phyloP scores from a whole-genome alignment of 352 stramenopile species.

The Globisporangium carolinianum region DNA sequence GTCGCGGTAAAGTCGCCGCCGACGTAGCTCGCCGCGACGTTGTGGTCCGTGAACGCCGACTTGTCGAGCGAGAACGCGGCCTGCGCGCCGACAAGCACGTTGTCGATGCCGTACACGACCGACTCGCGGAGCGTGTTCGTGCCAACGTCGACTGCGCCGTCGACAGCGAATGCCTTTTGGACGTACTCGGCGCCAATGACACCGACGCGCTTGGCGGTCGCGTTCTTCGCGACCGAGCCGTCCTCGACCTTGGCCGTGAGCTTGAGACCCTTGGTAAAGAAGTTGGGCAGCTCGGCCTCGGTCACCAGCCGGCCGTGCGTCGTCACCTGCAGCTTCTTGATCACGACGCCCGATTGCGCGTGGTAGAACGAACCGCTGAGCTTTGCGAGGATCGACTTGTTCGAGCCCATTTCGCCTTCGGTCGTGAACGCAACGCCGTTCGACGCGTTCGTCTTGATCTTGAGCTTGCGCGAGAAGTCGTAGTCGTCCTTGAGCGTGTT shows the following conservation, averaged over 20 bases:
- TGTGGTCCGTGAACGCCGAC: conserved; percentile 79
- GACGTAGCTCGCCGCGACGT: conserved; percentile 72
- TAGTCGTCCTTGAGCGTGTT: conserved; percentile 86
- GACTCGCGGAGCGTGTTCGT: conserved; percentile 51
- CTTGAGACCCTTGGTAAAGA: conserved; percentile 76
- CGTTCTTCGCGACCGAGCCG: conserved; percentile 71
- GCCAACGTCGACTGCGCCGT: conserved; percentile 50
- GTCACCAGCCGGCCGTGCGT: conserved; percentile 70
- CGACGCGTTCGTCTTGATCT: conserved; percentile 86
- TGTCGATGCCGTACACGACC: conserved; percentile 72
- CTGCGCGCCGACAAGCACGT: conserved; percentile 66
- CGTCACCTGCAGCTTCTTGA: conserved; percentile 87
- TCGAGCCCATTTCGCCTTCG: conserved; percentile 77
- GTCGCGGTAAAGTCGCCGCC: conserved; percentile 70
- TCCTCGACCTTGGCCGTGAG: conserved; percentile 82
- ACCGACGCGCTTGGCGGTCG: conserved; percentile 61
- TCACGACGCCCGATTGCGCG: conserved; percentile 44
- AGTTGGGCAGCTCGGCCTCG: conserved; percentile 75
- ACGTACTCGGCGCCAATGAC: conserved; percentile 77
- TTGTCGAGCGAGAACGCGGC: conserved; percentile 77
- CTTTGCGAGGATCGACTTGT: conserved; percentile 86
- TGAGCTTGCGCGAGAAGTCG: conserved; percentile 88
- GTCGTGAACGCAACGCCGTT: conserved; percentile 85
- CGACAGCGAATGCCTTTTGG: conserved; percentile 53
- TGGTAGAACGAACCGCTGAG: conserved; percentile 71